Percentiles rank a stretch among this genome's conserved stretches.
Evolutionary conservation across 169 alveolate genomes (phyloP).

Genomic region (Pseudocohnilembus persalinus): DNA sequence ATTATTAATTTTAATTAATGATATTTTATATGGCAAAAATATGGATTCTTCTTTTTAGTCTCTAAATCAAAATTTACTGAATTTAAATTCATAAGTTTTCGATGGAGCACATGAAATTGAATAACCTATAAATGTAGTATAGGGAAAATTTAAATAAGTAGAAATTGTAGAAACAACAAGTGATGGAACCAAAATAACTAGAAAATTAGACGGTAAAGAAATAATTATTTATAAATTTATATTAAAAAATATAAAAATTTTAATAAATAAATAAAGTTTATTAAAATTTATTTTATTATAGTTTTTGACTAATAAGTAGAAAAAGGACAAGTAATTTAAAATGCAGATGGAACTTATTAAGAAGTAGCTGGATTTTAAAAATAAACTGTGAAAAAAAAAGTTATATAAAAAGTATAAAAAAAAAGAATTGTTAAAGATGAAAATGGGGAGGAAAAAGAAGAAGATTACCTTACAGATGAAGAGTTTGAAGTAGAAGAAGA

Average conservation of each 20-base stretch:
- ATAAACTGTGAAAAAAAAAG: background rate
- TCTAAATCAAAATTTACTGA: background rate
- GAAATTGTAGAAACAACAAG: background rate
- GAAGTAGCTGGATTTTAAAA: background rate
- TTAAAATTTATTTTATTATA: no score
- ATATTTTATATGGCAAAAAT: background rate
- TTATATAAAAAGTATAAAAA: background rate
- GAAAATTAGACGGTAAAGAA: background rate
- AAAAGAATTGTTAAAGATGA: background rate
- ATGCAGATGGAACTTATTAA: background rate
- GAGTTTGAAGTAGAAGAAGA: background rate
- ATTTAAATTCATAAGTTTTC: no score
- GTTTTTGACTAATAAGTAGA: background rate
- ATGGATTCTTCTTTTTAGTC: background rate
- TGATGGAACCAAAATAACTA: background rate
- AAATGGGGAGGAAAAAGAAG: background rate
- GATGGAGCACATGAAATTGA: background rate
- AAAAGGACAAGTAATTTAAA: background rate
- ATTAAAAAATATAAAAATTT: no score
- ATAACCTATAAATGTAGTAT: background rate
- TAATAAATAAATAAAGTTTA: no score
- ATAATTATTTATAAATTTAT: no score
- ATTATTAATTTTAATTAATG: background rate
- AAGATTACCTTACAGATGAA: background rate
- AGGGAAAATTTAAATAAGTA: background rate